Evolutionary conservation across 78 protist species (phyloP).

Genomic region (Chrysochromulina parva): DNA sequence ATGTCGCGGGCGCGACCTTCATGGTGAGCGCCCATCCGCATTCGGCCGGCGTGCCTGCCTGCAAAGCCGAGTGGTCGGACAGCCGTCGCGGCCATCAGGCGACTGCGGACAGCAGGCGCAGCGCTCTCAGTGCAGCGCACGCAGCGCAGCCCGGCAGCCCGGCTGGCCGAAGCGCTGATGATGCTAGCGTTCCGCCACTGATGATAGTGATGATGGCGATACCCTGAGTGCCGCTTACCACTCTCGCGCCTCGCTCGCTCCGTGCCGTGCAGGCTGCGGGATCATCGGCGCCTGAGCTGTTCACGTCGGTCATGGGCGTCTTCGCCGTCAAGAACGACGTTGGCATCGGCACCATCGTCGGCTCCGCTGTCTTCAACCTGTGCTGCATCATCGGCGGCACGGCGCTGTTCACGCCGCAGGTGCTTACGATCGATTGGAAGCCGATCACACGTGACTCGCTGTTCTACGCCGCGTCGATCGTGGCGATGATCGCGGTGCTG

Average conservation of each 20-base stretch:
- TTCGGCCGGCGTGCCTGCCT: too few relatives aligned
- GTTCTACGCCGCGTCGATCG: slow-evolving; percentile 4
- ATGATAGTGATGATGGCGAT: too few relatives aligned
- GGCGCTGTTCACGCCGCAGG: not conserved
- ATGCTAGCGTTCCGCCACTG: too few relatives aligned
- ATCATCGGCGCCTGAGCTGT: slow-evolving; percentile 52
- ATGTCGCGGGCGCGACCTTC: slow-evolving; percentile 67
- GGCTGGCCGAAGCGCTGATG: too few relatives aligned
- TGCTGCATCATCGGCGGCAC: slow-evolving; percentile 41
- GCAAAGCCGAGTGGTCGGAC: too few relatives aligned
- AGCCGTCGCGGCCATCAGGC: too few relatives aligned
- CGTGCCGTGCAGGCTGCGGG: slow-evolving; percentile 46
- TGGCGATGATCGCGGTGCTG: not conserved
- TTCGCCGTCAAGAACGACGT: slow-evolving; percentile 23
- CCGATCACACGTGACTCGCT: slow-evolving; percentile 40
- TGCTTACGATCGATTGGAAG: slow-evolving; percentile 25
- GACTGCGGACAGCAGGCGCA: too few relatives aligned
- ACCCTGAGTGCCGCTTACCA: too few relatives aligned
- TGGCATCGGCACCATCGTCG: slow-evolving; percentile 50
- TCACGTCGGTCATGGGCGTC: slow-evolving; percentile 29
- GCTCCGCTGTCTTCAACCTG: slow-evolving; percentile 50
- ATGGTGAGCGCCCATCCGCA: not conserved
- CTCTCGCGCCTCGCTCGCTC: too few relatives aligned
- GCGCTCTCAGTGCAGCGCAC: too few relatives aligned
- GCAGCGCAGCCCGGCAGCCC: too few relatives aligned